These are phyloP conservation scores for Colletotrichum abscissum DNA, from an alignment of 2,329 filamentous ascomycete genomes.

Conservation along the genomic window DNA sequence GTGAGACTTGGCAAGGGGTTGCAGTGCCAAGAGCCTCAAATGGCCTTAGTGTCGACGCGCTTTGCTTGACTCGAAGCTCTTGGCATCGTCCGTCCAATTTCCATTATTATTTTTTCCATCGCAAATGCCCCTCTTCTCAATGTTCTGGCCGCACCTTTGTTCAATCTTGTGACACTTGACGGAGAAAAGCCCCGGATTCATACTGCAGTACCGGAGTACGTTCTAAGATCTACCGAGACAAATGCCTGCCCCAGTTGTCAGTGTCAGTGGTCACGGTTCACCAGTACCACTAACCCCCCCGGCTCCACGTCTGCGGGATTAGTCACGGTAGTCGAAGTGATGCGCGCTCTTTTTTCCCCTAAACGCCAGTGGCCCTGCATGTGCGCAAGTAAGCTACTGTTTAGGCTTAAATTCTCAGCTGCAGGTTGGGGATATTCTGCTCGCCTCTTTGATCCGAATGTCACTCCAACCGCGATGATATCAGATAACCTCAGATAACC, in stretches of 20 bases:
- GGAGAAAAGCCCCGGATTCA: conserved; percentile 23
- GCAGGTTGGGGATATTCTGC: neutral
- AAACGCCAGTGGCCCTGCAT: neutral
- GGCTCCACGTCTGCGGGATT: neutral
- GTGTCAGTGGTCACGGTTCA: too few relatives aligned
- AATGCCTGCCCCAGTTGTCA: neutral
- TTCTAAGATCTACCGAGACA: conserved; percentile 31
- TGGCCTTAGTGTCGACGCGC: neutral
- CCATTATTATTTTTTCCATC: neutral
- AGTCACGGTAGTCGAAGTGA: neutral
- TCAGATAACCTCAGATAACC: neutral
- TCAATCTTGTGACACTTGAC: neutral
- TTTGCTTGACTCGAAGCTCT: conserved; percentile 24
- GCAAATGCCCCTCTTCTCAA: neutral
- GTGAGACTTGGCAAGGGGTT: conserved; percentile 22
- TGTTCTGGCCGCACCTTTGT: neutral
- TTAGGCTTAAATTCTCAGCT: neutral
- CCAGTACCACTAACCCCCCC: neutral
- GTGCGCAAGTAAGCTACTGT: neutral
- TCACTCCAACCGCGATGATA: neutral
- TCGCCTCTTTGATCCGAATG: neutral
- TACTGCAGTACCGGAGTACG: conserved; percentile 22
- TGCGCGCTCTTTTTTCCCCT: neutral
- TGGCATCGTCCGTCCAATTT: conserved; percentile 35
- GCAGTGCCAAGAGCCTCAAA: conserved; percentile 3